Evolutionary conservation across 1,139 yeast genomes (phyloP).

Genomic region (Lodderomyces jiufengensis): DNA sequence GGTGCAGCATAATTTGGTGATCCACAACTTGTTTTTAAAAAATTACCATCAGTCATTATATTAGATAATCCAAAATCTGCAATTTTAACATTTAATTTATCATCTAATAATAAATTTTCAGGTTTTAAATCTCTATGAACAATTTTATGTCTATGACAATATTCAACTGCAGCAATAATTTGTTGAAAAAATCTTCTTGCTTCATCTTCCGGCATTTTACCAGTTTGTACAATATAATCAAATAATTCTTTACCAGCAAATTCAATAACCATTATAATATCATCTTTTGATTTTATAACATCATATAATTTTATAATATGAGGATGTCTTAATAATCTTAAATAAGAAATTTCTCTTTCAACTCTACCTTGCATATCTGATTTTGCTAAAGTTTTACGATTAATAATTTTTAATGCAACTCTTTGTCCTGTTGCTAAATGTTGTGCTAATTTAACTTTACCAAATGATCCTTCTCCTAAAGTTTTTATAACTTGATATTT

Average conservation of each 20-base stretch:
- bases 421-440: constrained; percentile 90
- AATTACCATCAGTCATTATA: constrained; percentile 98
- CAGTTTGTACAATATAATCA: constrained; percentile 93
- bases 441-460: constrained; percentile 93
- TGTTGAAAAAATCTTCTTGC: constrained; percentile 96
- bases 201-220: constrained; percentile 91
- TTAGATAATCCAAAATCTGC: constrained; percentile 96
- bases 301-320: constrained; percentile 95
- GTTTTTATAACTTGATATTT: constrained; percentile 93
- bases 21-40: constrained; percentile 93
- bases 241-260: constrained; percentile 95
- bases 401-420: constrained; percentile 92
- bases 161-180: constrained; percentile 95
- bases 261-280: constrained; percentile 96
- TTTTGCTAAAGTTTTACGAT: constrained; percentile 88
- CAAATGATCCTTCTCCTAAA: constrained; percentile 96
- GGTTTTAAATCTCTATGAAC: constrained; percentile 97
- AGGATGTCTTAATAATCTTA: constrained; percentile 88
- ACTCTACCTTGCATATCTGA: constrained; percentile 97
- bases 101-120: constrained; percentile 87
- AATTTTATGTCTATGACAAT: constrained; percentile 96
- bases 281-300: constrained; percentile 93
- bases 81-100: constrained; percentile 86
- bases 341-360: constrained; percentile 90
- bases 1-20: constrained; percentile 99